Percentiles rank a stretch among this genome's conserved stretches.
Conservation (phyloP, 139 green algal genomes). For the Micractinium conductrix region DNA sequence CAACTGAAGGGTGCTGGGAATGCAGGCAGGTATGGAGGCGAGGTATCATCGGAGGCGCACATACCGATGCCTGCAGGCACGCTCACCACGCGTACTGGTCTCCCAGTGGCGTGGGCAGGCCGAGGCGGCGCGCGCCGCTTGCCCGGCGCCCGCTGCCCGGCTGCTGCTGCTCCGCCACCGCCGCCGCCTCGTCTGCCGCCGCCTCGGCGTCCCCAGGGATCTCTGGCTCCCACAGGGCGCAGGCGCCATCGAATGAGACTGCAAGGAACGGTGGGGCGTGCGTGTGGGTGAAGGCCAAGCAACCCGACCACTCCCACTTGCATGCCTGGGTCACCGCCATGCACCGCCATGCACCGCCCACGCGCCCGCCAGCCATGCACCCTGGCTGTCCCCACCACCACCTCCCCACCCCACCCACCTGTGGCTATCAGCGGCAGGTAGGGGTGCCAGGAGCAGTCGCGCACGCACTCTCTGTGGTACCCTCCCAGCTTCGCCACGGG, state of each 20-base stretch:
- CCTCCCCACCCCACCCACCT: neutral
- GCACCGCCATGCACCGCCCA: neutral
- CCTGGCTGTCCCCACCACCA: neutral
- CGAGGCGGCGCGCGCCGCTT: neutral
- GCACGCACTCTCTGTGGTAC: slow-evolving; percentile 77
- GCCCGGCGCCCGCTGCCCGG: neutral
- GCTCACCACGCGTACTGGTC: slow-evolving; percentile 27
- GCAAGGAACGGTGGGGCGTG: neutral
- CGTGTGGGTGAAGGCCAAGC: neutral
- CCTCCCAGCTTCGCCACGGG: slow-evolving; percentile 39
- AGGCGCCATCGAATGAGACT: slow-evolving; percentile 83
- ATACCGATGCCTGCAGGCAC: neutral
- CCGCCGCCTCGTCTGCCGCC: slow-evolving; percentile 14
- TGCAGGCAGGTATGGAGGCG: neutral
- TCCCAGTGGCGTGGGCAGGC: neutral
- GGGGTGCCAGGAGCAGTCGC: slow-evolving; percentile 94
- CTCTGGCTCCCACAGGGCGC: slow-evolving; percentile 66
- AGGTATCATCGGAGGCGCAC: neutral
- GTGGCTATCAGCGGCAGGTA: slow-evolving; percentile 72
- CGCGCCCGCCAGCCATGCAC: neutral
- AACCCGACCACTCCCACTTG: neutral
- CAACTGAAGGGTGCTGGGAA: neutral
- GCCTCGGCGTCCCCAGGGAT: slow-evolving; percentile 12
- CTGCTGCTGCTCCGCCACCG: neutral
- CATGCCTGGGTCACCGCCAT: neutral